Evolutionary conservation across 768 basidiomycete genomes (phyloP), one percentile per base, ranked within the genome.

Genomic region (Termitomyces sp.): DNA sequence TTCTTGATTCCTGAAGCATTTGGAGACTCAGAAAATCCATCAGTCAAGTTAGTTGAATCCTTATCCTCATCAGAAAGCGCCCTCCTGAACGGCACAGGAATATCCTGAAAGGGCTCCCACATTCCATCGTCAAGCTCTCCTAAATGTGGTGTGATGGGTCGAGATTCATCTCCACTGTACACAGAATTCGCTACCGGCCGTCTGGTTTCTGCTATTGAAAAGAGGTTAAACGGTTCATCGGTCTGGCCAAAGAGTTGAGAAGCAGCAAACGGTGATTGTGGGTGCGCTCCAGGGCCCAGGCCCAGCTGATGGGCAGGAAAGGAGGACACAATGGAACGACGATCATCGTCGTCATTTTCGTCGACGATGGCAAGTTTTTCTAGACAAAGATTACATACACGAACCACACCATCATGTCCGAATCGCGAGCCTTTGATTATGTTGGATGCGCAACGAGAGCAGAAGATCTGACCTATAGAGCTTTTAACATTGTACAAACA

Each of bases 381-480:
- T n/a, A 96, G 78, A 71, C 96, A 98, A 14, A 97, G 77, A 66
- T 98, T 98, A 74, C 97, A 99, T 9, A 97, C 90, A 57, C 97
- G 85, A 54, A 99, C 83, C 84, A 91, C 92, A n/a, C 94, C 94
- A 55, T 96, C 90, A 61, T 93, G 89, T 4, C 95, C 95, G 67
- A 97, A 98, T 7, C 95, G 86, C 13, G 87, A 82, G 16, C 94
- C 95, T 64, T 95, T 95, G 72, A 98, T 95, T 64, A 97, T 90
- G 67, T 97, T 96, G 33, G 94, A 95, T 2, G 97, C 95, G 71
- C 97, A 99, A 9, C 94, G 85, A 35, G 93, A 93, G 72, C 97
- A 99, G 70, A 98, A 99, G 70, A 99, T 95, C 72, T 97, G 95
- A 35, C 95, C 95, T 90, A 50, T 60, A 36, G 6, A 55, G 50